Evolutionary conservation across 164 flowering plant genomes (phyloP), one percentile per base, ranked within the genome.

Genomic region (Buxus sempervirens): DNA sequence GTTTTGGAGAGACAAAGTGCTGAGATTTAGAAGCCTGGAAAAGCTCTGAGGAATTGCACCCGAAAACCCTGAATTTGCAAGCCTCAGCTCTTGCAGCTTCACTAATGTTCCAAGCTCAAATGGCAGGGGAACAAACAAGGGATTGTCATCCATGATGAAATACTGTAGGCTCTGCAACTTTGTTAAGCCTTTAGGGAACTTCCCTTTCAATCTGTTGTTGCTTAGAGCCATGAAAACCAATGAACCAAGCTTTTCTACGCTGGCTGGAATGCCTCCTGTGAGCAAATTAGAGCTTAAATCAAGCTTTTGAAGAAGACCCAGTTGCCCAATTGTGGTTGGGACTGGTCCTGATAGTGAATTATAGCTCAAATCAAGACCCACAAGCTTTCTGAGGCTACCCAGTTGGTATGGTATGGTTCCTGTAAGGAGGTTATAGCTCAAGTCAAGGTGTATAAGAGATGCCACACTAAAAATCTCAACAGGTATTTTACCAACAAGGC

Each of bases 131-230:
- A 80, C 70, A 73, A 69, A 82, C 88, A 90, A 85, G 13, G 94
- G 94, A 70, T 92, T 92, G 54, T 85, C 84, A 70, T 90, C 97
- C 96, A 88, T 87, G 26, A 92, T 73, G 59, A 90, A 85, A 75
- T 90, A 92, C 75, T 92, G 88, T 66, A 92, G 76, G 74, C 63
- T 86, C 51, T 82, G 82, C 57, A 92, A 58, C 71, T 76, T 82
- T 1, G 54, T 48, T 15, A 92, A 9, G 15, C 90, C 90, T 51
- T 49, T 69, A 9, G 96, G 96, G 36, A 88, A 79, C 14, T 68
- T 60, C 20, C 92, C 96, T 1, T 62, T 53, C 0, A 92, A 68
- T 25, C 68, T 77, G 76, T 92, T 92, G 82, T 73, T 82, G 72
- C 94, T 90, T 23, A 92, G 66, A 49, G 96, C 97, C 65, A 92